Evolutionary conservation across 2,329 filamentous ascomycete species (phyloP).

Genomic region (Colletotrichum liriopes): DNA sequence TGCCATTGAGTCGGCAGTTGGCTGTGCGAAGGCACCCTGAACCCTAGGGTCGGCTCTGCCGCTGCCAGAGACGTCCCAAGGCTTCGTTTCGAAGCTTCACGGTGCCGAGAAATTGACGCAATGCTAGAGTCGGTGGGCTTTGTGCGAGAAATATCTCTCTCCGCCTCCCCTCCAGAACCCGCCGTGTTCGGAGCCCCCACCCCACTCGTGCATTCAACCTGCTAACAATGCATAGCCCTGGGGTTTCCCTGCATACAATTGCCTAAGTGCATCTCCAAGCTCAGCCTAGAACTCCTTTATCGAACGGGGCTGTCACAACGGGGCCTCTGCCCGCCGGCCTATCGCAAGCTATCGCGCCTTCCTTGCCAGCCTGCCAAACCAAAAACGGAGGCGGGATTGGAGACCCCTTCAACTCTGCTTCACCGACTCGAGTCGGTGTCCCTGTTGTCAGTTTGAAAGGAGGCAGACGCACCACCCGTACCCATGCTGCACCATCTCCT

Average conservation of each 20-base stretch:
- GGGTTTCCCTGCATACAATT: constrained; percentile 21
- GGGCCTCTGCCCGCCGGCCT: constrained; percentile 24
- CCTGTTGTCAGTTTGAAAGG: constrained; percentile 17
- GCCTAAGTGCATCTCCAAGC: constrained; percentile 26
- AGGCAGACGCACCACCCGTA: not conserved
- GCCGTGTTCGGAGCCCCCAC: constrained; percentile 35
- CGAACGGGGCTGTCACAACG: constrained; percentile 22
- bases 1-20: constrained; percentile 28
- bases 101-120: constrained; percentile 28
- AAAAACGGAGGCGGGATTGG: constrained; percentile 9
- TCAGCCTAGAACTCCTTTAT: constrained; percentile 10
- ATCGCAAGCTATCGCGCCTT: constrained; percentile 30
- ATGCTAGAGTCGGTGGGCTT: constrained; percentile 16
- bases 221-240: constrained; percentile 13
- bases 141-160: constrained; percentile 3
- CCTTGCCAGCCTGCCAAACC: constrained; percentile 19
- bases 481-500: constrained; percentile 30
- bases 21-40: constrained; percentile 1
- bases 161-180: not conserved
- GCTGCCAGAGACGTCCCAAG: not conserved
- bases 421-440: constrained; percentile 36
- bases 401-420: constrained; percentile 17
- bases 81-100: not conserved
- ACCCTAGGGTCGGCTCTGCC: constrained; percentile 16
- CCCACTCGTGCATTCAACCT: not conserved